Conservation (phyloP, 345 rosid species). For the Trapa bicornis region DNA sequence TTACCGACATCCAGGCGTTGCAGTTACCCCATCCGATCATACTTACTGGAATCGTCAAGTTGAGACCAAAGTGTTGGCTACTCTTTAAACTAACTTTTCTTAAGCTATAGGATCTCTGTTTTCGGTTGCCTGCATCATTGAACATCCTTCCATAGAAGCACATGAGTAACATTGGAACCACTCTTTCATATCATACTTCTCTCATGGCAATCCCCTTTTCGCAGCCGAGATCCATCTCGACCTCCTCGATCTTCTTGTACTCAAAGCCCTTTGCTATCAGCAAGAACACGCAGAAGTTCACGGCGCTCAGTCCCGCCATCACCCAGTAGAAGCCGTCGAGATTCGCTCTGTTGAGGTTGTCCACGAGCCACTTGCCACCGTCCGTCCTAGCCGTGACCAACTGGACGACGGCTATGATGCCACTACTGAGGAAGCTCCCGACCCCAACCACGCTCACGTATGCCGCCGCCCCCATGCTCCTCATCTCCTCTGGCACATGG, state of each 20-base stretch:
- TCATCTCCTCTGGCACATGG: conserved; percentile 70
- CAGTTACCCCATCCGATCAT: no score
- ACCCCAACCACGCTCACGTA: conserved; percentile 49
- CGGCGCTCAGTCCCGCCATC: conserved; percentile 46
- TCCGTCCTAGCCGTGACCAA: conserved; percentile 18
- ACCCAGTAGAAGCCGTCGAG: conserved; percentile 62
- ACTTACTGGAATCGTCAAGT: no score
- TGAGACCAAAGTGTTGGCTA: not conserved
- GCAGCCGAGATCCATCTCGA: not conserved
- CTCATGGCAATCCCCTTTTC: not conserved
- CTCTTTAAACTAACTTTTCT: not conserved
- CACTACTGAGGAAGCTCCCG: conserved; percentile 64
- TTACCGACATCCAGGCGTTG: no score
- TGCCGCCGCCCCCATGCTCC: conserved; percentile 83
- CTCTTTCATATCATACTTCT: not conserved
- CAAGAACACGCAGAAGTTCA: conserved; percentile 38
- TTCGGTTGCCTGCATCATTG: not conserved
- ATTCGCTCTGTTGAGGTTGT: conserved; percentile 55
- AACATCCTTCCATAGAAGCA: not conserved
- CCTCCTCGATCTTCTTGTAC: conserved; percentile 42
- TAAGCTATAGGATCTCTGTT: not conserved
- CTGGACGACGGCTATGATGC: conserved; percentile 43
- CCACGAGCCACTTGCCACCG: conserved; percentile 49
- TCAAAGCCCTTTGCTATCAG: conserved; percentile 48
- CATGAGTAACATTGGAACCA: no score